Evolutionary conservation across 2,329 filamentous ascomycete species (phyloP).

Genomic region (Paracamarosporium sp.): DNA sequence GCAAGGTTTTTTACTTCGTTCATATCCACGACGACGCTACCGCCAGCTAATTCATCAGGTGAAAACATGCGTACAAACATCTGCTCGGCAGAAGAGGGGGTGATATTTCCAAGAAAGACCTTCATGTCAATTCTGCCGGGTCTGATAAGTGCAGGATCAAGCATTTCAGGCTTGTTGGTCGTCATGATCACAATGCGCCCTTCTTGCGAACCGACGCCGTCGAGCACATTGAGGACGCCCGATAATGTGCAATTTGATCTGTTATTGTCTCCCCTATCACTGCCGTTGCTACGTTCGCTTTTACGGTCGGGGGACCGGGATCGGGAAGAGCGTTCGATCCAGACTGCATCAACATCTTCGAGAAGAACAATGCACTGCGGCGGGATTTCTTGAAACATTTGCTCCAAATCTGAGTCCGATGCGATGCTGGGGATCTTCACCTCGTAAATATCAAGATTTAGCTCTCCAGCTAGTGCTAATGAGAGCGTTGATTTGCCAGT

Average conservation of each 20-base stretch:
- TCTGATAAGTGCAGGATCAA: background rate
- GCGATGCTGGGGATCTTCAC: slow-evolving; percentile 1
- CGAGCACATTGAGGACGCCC: slow-evolving; percentile 1
- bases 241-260: background rate
- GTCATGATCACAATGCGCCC: slow-evolving; percentile 6
- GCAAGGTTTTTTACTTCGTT: background rate
- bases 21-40: background rate
- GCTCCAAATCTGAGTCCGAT: background rate
- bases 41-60: background rate
- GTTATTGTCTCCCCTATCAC: background rate
- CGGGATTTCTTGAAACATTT: slow-evolving; percentile 3
- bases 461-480: background rate
- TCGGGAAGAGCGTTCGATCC: background rate
- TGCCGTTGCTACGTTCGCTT: background rate
- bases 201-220: slow-evolving; percentile 2
- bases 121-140: slow-evolving; percentile 2
- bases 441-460: slow-evolving; percentile 1
- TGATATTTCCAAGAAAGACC: slow-evolving; percentile 1
- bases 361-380: slow-evolving; percentile 1
- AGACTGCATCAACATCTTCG: slow-evolving; percentile 1
- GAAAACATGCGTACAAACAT: slow-evolving; percentile 6
- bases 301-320: background rate
- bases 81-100: background rate
- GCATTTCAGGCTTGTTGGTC: slow-evolving; percentile 2
- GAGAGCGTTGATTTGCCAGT: background rate